A percentile compares a stretch with the other conserved stretches of the same genome.
Conservation (phyloP, 1,139 yeast species). For the Sugiyamaella sp. region DNA sequence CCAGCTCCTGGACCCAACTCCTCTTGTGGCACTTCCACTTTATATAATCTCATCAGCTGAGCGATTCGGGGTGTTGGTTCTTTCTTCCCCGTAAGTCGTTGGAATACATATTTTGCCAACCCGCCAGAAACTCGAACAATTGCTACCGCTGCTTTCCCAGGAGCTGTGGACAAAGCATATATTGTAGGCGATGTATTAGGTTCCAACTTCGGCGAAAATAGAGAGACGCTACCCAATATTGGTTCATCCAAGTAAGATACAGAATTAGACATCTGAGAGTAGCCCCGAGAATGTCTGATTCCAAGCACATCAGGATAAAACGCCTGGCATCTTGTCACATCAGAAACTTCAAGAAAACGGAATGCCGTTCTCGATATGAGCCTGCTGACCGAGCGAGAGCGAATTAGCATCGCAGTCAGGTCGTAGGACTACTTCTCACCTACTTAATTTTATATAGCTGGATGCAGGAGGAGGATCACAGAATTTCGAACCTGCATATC, state of each 20-base stretch:
- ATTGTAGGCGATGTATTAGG: constrained; percentile 58
- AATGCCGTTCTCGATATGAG: no score
- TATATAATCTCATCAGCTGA: constrained; percentile 48
- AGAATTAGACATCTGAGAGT: not conserved
- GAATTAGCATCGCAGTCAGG: no score
- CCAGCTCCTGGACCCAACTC: not conserved
- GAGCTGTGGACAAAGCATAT: constrained; percentile 85
- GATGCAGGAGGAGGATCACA: not conserved
- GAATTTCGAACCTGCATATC: not conserved
- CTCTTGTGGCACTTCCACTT: constrained; percentile 23
- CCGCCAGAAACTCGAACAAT: constrained; percentile 84
- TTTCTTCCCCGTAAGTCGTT: constrained; percentile 49
- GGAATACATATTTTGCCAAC: constrained; percentile 50
- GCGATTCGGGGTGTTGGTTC: constrained; percentile 58
- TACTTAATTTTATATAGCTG: not conserved
- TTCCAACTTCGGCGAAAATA: not conserved
- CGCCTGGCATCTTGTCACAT: no score
- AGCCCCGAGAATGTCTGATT: not conserved
- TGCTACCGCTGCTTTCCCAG: constrained; percentile 83
- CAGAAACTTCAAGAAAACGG: no score
- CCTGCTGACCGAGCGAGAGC: no score
- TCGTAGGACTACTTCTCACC: not conserved
- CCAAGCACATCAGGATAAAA: no score
- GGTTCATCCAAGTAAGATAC: constrained; percentile 6
- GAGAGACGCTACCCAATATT: not conserved